phyloP scores from a whole-genome alignment of 495 filamentous ascomycete species.

The Penicillium psychrofluorescens region DNA sequence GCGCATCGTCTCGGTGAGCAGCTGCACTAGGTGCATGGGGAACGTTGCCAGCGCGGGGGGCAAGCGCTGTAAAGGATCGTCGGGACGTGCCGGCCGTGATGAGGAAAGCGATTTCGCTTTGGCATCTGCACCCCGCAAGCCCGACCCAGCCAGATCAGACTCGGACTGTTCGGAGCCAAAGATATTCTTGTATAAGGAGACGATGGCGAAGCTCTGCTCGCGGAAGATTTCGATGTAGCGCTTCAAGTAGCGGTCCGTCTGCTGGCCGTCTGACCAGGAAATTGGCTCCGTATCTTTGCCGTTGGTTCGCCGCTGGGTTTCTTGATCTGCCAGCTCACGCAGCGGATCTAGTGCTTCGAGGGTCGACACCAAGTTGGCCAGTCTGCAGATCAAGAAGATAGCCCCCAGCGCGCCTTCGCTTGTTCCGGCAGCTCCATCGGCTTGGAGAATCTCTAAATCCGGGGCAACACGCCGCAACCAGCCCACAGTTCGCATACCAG shows the following conservation, averaged over 20 bases:
- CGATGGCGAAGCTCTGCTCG: slow-evolving; percentile 93
- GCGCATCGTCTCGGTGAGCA: slow-evolving; percentile 72
- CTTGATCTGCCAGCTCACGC: slow-evolving; percentile 82
- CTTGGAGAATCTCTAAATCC: slow-evolving; percentile 53
- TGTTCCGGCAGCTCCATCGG: slow-evolving; percentile 33
- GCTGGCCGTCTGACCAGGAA: slow-evolving; percentile 70
- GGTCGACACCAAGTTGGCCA: slow-evolving; percentile 71
- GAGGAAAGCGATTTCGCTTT: slow-evolving; percentile 6
- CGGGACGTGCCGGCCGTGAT: slow-evolving; percentile 12
- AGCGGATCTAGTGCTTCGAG: slow-evolving; percentile 82
- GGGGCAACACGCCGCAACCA: slow-evolving; percentile 86
- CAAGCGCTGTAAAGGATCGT: slow-evolving; percentile 58
- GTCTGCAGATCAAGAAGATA: slow-evolving; percentile 79
- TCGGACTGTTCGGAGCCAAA: slow-evolving; percentile 54
- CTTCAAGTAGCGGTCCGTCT: slow-evolving; percentile 92
- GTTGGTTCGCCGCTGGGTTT: slow-evolving; percentile 44
- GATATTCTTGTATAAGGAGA: slow-evolving; percentile 86
- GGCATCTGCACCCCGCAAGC: slow-evolving; percentile 27
- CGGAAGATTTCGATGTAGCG: slow-evolving; percentile 96
- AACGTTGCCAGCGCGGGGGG: slow-evolving; percentile 79
- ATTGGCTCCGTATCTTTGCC: slow-evolving; percentile 16
- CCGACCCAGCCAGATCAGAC: slow-evolving; percentile 23
- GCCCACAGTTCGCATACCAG: slow-evolving; percentile 84
- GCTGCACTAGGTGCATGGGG: slow-evolving; percentile 73
- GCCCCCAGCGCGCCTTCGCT: slow-evolving; percentile 64